phyloP scores from a whole-genome alignment of 2,329 filamentous ascomycete species.

The Acrocalymma vagum region DNA sequence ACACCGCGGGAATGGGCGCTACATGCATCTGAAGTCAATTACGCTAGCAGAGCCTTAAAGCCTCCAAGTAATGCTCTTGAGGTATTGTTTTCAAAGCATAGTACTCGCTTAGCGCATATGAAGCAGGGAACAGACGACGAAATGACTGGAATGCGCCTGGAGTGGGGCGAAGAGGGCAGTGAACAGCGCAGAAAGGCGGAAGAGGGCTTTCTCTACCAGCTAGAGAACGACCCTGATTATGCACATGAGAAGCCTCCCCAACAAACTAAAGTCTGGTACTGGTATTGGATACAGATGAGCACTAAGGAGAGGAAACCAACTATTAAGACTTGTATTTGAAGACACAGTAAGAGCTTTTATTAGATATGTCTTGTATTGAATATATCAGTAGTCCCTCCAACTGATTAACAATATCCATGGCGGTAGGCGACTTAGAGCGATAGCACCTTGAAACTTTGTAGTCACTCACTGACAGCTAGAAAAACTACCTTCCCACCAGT shows the following conservation, averaged over 20 bases:
- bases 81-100: conserved; percentile 1
- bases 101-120: neutral
- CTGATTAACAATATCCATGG: no score
- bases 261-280: conserved; percentile 10
- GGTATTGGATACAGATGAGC: no score
- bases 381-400: no score
- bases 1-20: conserved; percentile 1
- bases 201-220: conserved; percentile 9
- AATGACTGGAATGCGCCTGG: conserved; percentile 1
- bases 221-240: conserved; percentile 10
- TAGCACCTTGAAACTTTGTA: no score
- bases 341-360: no score
- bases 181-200: neutral
- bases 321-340: no score
- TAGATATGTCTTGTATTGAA: no score
- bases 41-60: no score
- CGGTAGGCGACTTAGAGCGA: no score
- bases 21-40: neutral
- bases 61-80: conserved; percentile 3
- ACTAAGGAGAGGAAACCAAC: no score
- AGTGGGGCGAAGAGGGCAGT: conserved; percentile 10
- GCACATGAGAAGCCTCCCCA: conserved; percentile 2
- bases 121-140: neutral
- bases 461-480: no score
- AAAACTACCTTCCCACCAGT: no score